Conservation (phyloP, 2,329 filamentous ascomycete species). For the Alternaria sp. region DNA sequence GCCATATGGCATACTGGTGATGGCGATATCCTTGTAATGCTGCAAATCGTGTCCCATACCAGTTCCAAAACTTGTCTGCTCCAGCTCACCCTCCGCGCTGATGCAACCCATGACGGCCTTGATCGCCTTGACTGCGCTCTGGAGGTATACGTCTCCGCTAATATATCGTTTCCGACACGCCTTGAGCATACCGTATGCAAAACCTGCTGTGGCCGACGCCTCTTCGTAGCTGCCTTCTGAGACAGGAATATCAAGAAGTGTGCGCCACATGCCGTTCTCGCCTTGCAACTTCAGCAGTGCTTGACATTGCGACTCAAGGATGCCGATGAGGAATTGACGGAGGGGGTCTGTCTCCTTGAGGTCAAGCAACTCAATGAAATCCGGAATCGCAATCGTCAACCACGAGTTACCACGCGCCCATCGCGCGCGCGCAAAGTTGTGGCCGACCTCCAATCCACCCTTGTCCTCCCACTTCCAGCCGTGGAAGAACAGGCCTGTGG, state of each 20-base stretch:
- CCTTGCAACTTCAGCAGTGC: slow-evolving; percentile 70
- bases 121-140: slow-evolving; percentile 70
- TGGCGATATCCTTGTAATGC: slow-evolving; percentile 78
- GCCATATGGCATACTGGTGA: slow-evolving; percentile 84
- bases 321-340: slow-evolving; percentile 66
- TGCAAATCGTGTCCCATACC: slow-evolving; percentile 77
- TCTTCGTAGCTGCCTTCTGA: slow-evolving; percentile 76
- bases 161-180: slow-evolving; percentile 75
- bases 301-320: slow-evolving; percentile 72
- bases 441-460: slow-evolving; percentile 58
- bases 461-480: slow-evolving; percentile 79
- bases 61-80: slow-evolving; percentile 80
- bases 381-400: slow-evolving; percentile 84
- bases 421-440: slow-evolving; percentile 64
- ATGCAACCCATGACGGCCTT: slow-evolving; percentile 73
- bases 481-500: slow-evolving; percentile 79
- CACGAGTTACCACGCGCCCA: slow-evolving; percentile 73
- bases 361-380: slow-evolving; percentile 77
- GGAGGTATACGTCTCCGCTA: slow-evolving; percentile 64
- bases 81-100: slow-evolving; percentile 71
- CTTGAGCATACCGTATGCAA: slow-evolving; percentile 82
- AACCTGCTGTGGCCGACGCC: slow-evolving; percentile 80
- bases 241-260: slow-evolving; percentile 72
- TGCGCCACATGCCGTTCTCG: slow-evolving; percentile 74
- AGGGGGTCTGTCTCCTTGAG: slow-evolving; percentile 68